Evolutionary conservation across 768 basidiomycete genomes (phyloP), one percentile per base, ranked within the genome.

Genomic region (Dacryopinax spathularia): DNA sequence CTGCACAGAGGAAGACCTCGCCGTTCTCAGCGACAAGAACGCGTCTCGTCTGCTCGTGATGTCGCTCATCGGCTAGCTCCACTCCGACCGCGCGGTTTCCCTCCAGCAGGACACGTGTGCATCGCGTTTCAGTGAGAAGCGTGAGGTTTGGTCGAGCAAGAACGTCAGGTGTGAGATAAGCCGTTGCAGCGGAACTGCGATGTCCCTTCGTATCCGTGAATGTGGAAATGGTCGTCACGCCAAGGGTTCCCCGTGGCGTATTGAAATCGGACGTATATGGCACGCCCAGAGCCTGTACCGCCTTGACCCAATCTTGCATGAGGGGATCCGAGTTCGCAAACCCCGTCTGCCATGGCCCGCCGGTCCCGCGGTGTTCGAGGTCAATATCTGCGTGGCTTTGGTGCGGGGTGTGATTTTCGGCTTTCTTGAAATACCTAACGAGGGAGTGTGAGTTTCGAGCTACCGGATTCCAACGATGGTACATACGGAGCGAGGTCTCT

Each of bases 311-410:
- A n/a, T n/a, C n/a, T n/a, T n/a, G n/a, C n/a, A n/a, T n/a, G n/a
- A n/a, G n/a, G n/a, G n/a, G n/a, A n/a, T n/a, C n/a, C n/a, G n/a
- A n/a, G n/a, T n/a, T n/a, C n/a, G n/a, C n/a, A 18, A 41, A 41
- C 6, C 39, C 39, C 18, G 39, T 41, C 6, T 41, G 74, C 9
- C 87, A 77, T 0, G 85, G 85, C 0, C 87, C 87, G 1, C 72
- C 62, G 0, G 72, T 72, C 1, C 86, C 85, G 25, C 77, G 82
- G 5, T 75, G 69, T 2, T 73, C 70, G 1, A 70, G 62, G 60
- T 84, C 77, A 6, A 87, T 82, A 5, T 72, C 72, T 15, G 18
- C 39, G 39, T 41, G 39, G 18, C 22, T 41, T 22, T 6, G 18
- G 18, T 41, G 39, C 39, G 39, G 39, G 7, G 39, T 41, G 39